These are phyloP conservation scores for Boechera stricta DNA, from an alignment of 345 rosid genomes.

Conservation along the genomic window DNA sequence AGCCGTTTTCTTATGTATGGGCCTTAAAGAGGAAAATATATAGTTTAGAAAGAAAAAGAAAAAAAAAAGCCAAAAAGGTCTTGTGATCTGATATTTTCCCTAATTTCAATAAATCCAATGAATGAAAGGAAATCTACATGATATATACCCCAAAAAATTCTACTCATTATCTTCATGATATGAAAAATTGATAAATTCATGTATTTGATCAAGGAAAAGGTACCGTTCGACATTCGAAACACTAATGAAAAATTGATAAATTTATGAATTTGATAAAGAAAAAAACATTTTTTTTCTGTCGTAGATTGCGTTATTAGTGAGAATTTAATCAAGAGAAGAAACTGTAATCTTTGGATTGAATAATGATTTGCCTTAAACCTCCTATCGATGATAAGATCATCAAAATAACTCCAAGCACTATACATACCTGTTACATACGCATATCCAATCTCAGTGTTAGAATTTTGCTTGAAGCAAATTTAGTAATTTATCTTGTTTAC, in stretches of 20 bases:
- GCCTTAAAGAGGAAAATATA: too few species aligned
- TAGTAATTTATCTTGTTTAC: not conserved
- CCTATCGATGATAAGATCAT: slow-evolving; percentile 86
- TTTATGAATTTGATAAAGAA: not conserved
- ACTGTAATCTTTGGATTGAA: slow-evolving; percentile 57
- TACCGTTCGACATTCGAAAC: not conserved
- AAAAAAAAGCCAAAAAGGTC: too few species aligned
- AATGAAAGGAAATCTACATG: too few species aligned
- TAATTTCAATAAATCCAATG: too few species aligned
- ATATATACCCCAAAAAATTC: too few species aligned
- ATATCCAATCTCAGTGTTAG: slow-evolving; percentile 6
- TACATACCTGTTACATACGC: slow-evolving; percentile 66
- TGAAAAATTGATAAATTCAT: too few species aligned
- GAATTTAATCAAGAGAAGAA: slow-evolving; percentile 54
- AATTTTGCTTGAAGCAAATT: not conserved
- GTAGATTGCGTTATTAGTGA: not conserved
- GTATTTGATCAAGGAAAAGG: not conserved
- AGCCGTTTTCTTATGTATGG: too few species aligned
- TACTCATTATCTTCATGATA: too few species aligned
- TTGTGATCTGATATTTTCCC: too few species aligned
- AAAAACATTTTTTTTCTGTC: not conserved
- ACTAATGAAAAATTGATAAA: not conserved
- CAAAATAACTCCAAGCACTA: slow-evolving; percentile 59
- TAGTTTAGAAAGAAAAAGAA: too few species aligned
- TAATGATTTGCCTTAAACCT: slow-evolving; percentile 71